phyloP scores from a whole-genome alignment of 106 monocot genomes.

The Alisma plantagoaquatica region DNA sequence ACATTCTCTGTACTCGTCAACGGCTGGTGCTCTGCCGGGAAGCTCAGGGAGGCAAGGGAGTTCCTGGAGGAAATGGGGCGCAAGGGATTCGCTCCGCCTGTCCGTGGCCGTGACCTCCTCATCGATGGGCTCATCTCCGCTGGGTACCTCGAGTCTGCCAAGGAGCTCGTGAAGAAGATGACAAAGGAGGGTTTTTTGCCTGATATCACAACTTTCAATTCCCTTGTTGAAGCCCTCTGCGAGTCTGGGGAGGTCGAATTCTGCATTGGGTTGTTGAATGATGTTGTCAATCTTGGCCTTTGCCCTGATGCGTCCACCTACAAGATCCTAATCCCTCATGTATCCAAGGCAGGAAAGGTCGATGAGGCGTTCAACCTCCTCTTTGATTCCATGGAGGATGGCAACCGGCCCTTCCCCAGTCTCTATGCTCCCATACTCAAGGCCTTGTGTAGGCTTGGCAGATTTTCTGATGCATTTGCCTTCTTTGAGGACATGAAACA shows the following conservation, averaged over 20 bases:
- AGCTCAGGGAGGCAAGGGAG: constrained; percentile 75
- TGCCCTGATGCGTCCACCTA: constrained; percentile 74
- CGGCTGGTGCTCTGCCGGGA: constrained; percentile 84
- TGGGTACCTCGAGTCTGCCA: constrained; percentile 79
- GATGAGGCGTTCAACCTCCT: constrained; percentile 71
- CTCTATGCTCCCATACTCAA: constrained; percentile 78
- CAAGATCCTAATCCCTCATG: constrained; percentile 70
- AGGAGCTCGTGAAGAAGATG: constrained; percentile 57
- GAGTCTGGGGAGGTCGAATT: constrained; percentile 50
- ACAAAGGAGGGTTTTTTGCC: constrained; percentile 85
- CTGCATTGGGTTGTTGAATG: constrained; percentile 40
- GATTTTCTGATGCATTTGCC: constrained; percentile 65
- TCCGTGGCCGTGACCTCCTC: constrained; percentile 76
- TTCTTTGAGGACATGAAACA: constrained; percentile 82
- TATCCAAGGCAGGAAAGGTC: constrained; percentile 53
- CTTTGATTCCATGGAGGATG: constrained; percentile 50
- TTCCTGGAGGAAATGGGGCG: constrained; percentile 85
- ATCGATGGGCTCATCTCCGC: constrained; percentile 78
- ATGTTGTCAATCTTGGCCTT: constrained; percentile 50
- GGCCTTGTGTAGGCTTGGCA: constrained; percentile 68
- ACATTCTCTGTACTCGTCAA: constrained; percentile 72
- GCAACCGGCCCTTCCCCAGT: constrained; percentile 79
- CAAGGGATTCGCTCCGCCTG: constrained; percentile 59
- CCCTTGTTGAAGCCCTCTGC: constrained; percentile 58
- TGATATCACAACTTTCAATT: constrained; percentile 72